Evolutionary conservation across 2,329 filamentous ascomycete genomes (phyloP), one percentile per base, ranked within the genome.

Genomic region (Cordyceps cateniannulata): DNA sequence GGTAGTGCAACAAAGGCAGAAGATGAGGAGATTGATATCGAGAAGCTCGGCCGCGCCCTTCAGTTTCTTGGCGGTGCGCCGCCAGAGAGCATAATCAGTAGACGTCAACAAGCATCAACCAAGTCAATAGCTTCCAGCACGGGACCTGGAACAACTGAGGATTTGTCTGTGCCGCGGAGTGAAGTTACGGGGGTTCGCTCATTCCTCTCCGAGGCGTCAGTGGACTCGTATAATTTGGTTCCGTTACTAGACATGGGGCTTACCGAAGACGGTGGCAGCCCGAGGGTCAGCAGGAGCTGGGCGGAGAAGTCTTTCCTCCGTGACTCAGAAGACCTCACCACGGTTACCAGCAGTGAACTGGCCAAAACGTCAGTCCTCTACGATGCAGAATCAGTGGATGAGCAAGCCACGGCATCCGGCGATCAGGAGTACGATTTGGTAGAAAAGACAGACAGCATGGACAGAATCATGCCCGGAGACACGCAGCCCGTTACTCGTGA

Each of bases 141-240:
- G 6, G 59, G 45, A 3, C 60, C 53, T 25, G 52, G 18, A 47
- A 22, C 22, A n/a, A 55, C 44, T 5, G 60, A 57, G 24, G 49
- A 47, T 22, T 20, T 47, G 10, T 52, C 49, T 27, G 29, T 53
- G 8, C 52, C 40, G 6, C 58, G 50, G 22, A 60, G 58, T 18
- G 59, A 61, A 20, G 27, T 50, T 12, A 56, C 38, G 1, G 59
- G 25, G 4, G 71, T 73, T 2, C 73, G 70, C 44, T 84, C 82
- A 0, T 80, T 83, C 65, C 64, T 83, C 3, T 84, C 83, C 1
- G 81, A 84, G 16, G 83, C 82, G 60, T 92, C 90, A 0, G 81
- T 85, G 29, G 85, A 87, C 54, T 93, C 90, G 0, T 92, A 91
- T 69, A 87, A 84, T 44, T 93, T 90, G 0, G 85, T 87, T 38